Conservation (phyloP, 176 grass and related monocot species). For the Oryza meridionalis region DNA sequence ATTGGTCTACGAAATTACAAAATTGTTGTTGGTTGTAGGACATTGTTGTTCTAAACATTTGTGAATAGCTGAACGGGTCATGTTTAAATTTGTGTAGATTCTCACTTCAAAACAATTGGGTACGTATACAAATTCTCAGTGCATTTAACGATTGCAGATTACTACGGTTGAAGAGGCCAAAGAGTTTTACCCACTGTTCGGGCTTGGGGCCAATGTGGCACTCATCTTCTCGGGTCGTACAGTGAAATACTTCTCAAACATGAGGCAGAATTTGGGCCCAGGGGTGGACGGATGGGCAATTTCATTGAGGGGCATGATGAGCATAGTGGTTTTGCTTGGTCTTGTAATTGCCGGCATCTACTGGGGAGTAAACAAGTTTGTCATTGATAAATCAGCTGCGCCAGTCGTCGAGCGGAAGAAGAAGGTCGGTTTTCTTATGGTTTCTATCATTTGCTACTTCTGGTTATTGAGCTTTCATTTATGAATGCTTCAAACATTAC, state of each 20-base stretch:
- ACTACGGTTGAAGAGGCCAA: conserved; percentile 98
- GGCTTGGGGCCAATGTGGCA: conserved; percentile 90
- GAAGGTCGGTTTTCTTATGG: conserved; percentile 59
- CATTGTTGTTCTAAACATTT: conserved; percentile 16
- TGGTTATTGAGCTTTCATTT: conserved; percentile 22
- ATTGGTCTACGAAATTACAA: neutral
- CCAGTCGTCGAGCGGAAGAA: conserved; percentile 69
- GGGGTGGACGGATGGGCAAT: conserved; percentile 96
- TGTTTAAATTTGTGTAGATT: neutral
- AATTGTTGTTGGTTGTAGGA: neutral
- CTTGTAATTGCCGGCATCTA: conserved; percentile 75
- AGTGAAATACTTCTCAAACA: conserved; percentile 95
- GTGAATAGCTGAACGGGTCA: neutral
- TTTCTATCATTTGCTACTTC: conserved; percentile 10
- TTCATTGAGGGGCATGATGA: conserved; percentile 97
- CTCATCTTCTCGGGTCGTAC: conserved; percentile 97
- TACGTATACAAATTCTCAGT: neutral
- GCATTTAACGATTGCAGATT: conserved; percentile 58
- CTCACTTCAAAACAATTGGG: neutral
- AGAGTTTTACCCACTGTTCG: conserved; percentile 96
- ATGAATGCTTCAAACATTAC: conserved; percentile 29
- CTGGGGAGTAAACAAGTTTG: conserved; percentile 83
- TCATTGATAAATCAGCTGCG: conserved; percentile 70
- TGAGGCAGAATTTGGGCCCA: conserved; percentile 84
- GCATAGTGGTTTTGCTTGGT: conserved; percentile 87